Evolutionary conservation across 2,329 filamentous ascomycete species (phyloP).

Genomic region (Teratosphaeria zuluensis): DNA sequence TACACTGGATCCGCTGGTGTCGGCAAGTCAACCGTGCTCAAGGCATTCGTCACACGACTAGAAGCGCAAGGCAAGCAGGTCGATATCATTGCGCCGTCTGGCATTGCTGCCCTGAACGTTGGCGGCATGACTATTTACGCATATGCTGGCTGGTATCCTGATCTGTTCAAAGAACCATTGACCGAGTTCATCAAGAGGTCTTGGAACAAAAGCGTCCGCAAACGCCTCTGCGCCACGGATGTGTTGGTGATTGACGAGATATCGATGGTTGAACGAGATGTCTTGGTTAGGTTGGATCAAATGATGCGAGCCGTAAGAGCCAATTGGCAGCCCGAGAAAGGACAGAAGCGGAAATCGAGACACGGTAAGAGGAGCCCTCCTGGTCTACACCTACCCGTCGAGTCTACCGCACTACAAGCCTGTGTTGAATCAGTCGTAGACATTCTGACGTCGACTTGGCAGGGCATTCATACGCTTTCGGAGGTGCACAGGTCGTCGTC

Average conservation of each 20-base stretch:
- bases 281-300: slow-evolving; percentile 43
- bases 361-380: background rate
- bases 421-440: background rate
- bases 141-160: slow-evolving; percentile 48
- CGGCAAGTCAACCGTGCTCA: slow-evolving; percentile 50
- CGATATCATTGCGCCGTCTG: slow-evolving; percentile 50
- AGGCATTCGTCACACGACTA: slow-evolving; percentile 37
- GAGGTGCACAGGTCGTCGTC: slow-evolving; percentile 37
- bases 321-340: background rate
- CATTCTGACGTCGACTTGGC: slow-evolving; percentile 1
- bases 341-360: background rate
- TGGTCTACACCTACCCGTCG: background rate
- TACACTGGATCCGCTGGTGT: slow-evolving; percentile 55
- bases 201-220: slow-evolving; percentile 25
- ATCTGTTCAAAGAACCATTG: slow-evolving; percentile 30
- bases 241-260: slow-evolving; percentile 58
- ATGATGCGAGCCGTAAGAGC: slow-evolving; percentile 35
- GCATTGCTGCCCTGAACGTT: slow-evolving; percentile 48
- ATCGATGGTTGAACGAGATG: slow-evolving; percentile 51
- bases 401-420: background rate
- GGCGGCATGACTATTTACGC: slow-evolving; percentile 48
- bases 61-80: slow-evolving; percentile 30
- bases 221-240: slow-evolving; percentile 37
- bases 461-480: slow-evolving; percentile 24
- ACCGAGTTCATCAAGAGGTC: slow-evolving; percentile 15